Percentiles rank a stretch among this genome's conserved stretches.
Evolutionary conservation across 345 rosid species (phyloP).

Genomic region (Acer campestre): DNA sequence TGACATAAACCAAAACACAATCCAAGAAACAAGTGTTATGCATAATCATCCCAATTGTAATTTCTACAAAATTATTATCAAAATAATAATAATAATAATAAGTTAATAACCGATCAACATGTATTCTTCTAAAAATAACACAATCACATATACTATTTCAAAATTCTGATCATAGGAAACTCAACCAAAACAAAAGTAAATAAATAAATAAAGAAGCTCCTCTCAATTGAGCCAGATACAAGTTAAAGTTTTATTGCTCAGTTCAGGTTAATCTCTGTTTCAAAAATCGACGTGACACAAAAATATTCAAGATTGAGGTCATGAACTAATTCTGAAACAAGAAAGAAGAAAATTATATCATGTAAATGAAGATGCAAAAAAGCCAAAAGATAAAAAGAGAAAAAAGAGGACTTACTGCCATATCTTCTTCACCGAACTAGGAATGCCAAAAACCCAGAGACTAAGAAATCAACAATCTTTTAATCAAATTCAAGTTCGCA

Average conservation of each 20-base stretch:
- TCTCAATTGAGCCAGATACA: not conserved
- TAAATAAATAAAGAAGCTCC: not conserved
- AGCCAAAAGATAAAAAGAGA: not conserved
- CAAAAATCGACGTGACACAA: not conserved
- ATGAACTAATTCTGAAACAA: not conserved
- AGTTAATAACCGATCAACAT: not conserved
- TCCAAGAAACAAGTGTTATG: not conserved
- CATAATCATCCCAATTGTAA: not conserved
- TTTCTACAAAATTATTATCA: too few relatives aligned
- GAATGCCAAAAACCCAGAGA: conserved; percentile 11
- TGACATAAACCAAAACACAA: not conserved
- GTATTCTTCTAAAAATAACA: not conserved
- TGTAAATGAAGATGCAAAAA: not conserved
- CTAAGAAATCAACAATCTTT: not conserved
- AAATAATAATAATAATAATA: too few relatives aligned
- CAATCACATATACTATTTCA: not conserved
- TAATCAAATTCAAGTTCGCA: conserved; percentile 1
- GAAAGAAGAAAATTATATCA: not conserved
- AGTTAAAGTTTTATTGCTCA: not conserved
- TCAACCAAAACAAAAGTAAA: not conserved
- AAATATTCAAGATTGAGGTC: not conserved
- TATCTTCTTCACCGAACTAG: conserved; percentile 29
- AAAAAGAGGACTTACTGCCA: conserved; percentile 61
- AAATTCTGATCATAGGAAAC: not conserved
- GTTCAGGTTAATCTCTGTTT: not conserved